These are phyloP conservation scores for Lipomyces sp. DNA, from an alignment of 805 yeast genomes.

Conservation along the genomic window DNA sequence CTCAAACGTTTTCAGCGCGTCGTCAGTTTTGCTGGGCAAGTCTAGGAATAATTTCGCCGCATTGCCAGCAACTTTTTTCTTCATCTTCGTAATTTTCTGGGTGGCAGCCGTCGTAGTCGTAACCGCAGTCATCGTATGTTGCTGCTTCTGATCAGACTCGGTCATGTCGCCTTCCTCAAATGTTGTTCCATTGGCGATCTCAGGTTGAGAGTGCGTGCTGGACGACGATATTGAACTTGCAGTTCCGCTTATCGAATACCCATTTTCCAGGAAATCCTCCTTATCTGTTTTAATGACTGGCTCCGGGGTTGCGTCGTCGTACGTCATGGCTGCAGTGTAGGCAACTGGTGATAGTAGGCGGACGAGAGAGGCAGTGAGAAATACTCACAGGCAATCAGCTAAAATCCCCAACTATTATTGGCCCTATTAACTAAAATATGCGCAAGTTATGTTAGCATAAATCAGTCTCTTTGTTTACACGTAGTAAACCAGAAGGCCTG, in stretches of 20 bases:
- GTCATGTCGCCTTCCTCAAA: background rate
- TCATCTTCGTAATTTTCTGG: slow-evolving; percentile 1
- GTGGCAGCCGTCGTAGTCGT: background rate
- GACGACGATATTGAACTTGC: background rate
- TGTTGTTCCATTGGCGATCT: background rate
- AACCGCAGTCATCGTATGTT: background rate
- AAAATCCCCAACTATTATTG: background rate
- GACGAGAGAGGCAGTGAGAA: background rate
- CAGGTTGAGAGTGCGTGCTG: background rate
- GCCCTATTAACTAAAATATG: background rate
- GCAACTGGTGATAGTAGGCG: background rate
- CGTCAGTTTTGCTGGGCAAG: slow-evolving; percentile 62
- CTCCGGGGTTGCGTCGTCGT: background rate
- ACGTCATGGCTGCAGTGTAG: background rate
- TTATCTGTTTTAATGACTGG: background rate
- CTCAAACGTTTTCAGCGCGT: slow-evolving; percentile 66
- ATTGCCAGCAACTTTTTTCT: background rate
- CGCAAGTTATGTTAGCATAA: background rate
- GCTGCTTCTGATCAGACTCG: background rate
- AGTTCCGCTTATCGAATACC: background rate
- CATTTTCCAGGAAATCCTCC: background rate
- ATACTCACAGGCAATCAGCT: background rate
- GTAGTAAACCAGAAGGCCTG: background rate
- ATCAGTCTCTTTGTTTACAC: background rate
- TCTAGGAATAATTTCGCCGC: slow-evolving; percentile 36